Conservation (phyloP, 257 asterid genomes). For the Solanum dulcamara region DNA sequence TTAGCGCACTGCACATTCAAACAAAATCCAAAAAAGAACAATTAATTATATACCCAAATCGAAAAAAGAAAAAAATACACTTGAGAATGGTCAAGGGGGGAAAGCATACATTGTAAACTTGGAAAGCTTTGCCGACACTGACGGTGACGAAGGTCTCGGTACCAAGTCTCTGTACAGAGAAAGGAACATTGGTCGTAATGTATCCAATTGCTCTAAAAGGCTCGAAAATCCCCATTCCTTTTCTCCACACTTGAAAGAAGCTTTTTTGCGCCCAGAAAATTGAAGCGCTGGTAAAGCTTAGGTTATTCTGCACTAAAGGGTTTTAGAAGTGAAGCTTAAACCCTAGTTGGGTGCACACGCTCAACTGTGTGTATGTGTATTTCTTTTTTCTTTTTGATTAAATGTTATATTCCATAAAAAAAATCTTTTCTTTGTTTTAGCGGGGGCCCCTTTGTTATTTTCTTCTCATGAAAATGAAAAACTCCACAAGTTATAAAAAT, state of each 20-base stretch:
- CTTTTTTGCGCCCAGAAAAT: background rate
- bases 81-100: background rate
- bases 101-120: constrained; percentile 56
- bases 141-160: constrained; percentile 91
- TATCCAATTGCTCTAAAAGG: constrained; percentile 85
- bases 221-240: constrained; percentile 54
- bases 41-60: background rate
- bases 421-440: background rate
- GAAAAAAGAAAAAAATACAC: background rate
- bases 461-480: too few relatives aligned
- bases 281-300: background rate
- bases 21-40: background rate
- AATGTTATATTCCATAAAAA: background rate
- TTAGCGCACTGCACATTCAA: constrained; percentile 60
- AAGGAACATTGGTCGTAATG: constrained; percentile 64
- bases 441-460: too few relatives aligned
- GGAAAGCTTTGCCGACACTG: constrained; percentile 85
- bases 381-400: background rate
- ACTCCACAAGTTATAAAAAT: background rate
- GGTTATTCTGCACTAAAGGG: background rate
- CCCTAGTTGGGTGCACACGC: background rate
- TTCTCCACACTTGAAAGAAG: background rate
- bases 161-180: constrained; percentile 79
- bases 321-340: background rate
- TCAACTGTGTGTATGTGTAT: background rate